Evolutionary conservation across 305 asterid species (phyloP).

Genomic region (Fraxinus baroniana): DNA sequence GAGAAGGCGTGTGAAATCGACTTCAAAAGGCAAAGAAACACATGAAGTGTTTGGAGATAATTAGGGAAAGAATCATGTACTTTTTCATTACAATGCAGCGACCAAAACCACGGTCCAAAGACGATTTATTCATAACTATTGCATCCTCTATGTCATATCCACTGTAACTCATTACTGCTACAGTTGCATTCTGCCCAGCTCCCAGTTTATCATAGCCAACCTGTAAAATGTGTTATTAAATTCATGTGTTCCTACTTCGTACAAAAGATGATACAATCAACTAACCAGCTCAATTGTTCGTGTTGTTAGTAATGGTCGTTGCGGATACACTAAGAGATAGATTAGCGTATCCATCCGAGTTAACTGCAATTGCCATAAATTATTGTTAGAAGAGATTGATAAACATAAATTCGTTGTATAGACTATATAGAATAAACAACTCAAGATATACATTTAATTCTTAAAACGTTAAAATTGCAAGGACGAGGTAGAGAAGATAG

Average conservation of each 20-base stretch:
- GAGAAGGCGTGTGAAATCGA: slow-evolving; percentile 8
- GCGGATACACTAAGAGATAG: slow-evolving; percentile 96
- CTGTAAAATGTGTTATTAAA: slow-evolving; percentile 40
- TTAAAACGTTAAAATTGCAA: not conserved
- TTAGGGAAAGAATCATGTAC: slow-evolving; percentile 33
- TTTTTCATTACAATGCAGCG: slow-evolving; percentile 92
- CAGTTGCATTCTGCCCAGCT: slow-evolving; percentile 98
- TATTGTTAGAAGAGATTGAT: slow-evolving; percentile 10
- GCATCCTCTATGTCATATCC: slow-evolving; percentile 99
- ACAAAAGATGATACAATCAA: slow-evolving; percentile 22
- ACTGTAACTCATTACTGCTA: slow-evolving; percentile 98
- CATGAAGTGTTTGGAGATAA: not conserved
- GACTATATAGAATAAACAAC: not conserved
- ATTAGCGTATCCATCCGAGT: slow-evolving; percentile 78
- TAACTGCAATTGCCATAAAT: slow-evolving; percentile 46
- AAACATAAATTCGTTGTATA: not conserved
- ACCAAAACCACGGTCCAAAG: slow-evolving; percentile 98
- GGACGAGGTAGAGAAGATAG: not conserved
- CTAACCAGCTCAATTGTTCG: slow-evolving; percentile 93
- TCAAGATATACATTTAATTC: not conserved
- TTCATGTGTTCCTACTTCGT: slow-evolving; percentile 9
- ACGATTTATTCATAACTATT: slow-evolving; percentile 94
- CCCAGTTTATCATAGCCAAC: slow-evolving; percentile 88
- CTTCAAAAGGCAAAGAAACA: not conserved
- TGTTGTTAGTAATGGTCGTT: slow-evolving; percentile 89